These are phyloP conservation scores for Termitomyces sp. DNA, from an alignment of 768 basidiomycete genomes.

Conservation along the genomic window DNA sequence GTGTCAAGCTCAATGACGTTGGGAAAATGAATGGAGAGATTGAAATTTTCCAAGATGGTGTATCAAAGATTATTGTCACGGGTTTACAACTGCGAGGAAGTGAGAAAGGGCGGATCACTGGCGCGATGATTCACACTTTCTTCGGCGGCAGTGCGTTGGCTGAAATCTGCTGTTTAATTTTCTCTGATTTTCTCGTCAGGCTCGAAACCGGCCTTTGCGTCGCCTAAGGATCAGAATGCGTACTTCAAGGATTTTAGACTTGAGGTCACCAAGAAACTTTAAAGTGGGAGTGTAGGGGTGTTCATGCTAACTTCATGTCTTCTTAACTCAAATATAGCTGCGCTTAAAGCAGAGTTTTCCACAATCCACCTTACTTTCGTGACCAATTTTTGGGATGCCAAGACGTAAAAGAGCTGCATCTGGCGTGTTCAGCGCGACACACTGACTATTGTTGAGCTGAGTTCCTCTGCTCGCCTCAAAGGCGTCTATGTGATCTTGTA, in stretches of 20 bases:
- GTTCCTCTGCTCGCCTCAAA: not conserved
- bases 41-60: constrained; percentile 42
- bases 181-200: not conserved
- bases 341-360: not conserved
- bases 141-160: constrained; percentile 17
- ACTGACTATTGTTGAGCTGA: not conserved
- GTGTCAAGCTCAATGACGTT: constrained; percentile 53
- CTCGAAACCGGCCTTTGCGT: not conserved
- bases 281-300: not conserved
- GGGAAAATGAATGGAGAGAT: constrained; percentile 52
- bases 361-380: not conserved
- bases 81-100: constrained; percentile 7
- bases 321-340: not conserved
- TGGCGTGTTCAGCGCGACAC: not conserved
- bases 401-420: not conserved
- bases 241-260: constrained; percentile 7
- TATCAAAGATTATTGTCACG: not conserved
- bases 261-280: not conserved
- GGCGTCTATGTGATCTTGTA: not conserved
- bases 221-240: constrained; percentile 5
- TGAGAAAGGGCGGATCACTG: constrained; percentile 15
- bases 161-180: not conserved
- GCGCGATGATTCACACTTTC: constrained; percentile 22
- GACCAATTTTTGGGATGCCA: no score
- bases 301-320: not conserved